A percentile compares a stretch with the other conserved stretches of the same genome.
Evolutionary conservation across 257 asterid species (phyloP).

Genomic region (Cinchona pubescens): DNA sequence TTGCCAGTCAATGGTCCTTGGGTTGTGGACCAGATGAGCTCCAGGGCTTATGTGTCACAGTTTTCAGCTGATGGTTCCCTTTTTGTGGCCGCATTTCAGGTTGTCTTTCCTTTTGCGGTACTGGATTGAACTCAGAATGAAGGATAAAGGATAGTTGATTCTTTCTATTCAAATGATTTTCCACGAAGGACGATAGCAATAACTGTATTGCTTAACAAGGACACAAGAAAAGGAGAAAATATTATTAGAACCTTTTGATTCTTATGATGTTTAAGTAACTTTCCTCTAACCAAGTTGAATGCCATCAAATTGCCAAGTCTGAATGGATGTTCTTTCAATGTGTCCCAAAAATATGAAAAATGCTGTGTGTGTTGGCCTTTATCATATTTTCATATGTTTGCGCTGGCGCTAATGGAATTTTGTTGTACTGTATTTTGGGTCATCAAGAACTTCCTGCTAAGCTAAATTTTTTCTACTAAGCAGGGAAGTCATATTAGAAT

Average conservation of each 20-base stretch:
- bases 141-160: background rate
- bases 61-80: constrained; percentile 83
- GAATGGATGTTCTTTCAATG: background rate
- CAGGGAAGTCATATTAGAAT: constrained; percentile 88
- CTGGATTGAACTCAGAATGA: background rate
- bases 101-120: constrained; percentile 19
- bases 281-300: background rate
- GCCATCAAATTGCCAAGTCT: background rate
- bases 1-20: constrained; percentile 67
- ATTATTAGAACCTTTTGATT: background rate
- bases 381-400: background rate
- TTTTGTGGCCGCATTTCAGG: constrained; percentile 94
- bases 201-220: background rate
- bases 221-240: background rate
- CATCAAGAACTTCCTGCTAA: background rate
- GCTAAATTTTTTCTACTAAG: constrained; percentile 32
- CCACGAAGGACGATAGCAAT: background rate
- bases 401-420: background rate
- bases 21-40: constrained; percentile 75
- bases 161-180: background rate
- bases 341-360: background rate
- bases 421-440: background rate
- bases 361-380: background rate
- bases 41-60: constrained; percentile 81
- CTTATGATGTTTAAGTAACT: background rate